Percentiles rank a stretch among this genome's conserved stretches.
These are phyloP conservation scores for Leccinum griseonigrum DNA, from an alignment of 1,284 basidiomycete species.

Conservation along the genomic window DNA sequence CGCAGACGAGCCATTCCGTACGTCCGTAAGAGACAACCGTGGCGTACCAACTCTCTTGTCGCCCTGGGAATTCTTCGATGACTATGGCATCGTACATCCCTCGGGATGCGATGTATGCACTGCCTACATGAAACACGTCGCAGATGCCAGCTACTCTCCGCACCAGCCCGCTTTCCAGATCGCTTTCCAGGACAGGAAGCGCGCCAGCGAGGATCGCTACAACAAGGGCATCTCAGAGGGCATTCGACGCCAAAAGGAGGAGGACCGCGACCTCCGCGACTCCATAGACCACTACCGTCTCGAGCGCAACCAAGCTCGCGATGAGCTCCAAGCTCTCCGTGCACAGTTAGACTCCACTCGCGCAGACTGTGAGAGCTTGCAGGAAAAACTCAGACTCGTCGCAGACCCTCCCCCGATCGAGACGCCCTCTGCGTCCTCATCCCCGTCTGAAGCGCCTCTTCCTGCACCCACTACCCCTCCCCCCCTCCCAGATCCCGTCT, in stretches of 20 bases:
- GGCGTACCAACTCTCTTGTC: conserved; percentile 34
- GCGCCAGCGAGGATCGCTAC: conserved; percentile 31
- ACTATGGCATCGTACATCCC: conserved; percentile 43
- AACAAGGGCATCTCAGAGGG: conserved; percentile 33
- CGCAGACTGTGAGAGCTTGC: conserved; percentile 33
- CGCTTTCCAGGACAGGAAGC: conserved; percentile 40
- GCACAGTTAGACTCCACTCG: conserved; percentile 37
- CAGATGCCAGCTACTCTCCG: conserved; percentile 37
- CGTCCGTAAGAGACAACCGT: conserved; percentile 27
- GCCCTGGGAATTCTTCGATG: conserved; percentile 39
- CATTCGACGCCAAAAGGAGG: conserved; percentile 34
- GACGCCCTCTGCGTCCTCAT: background rate
- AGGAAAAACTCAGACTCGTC: conserved; percentile 23
- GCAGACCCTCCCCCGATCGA: conserved; percentile 8
- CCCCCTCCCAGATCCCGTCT: background rate
- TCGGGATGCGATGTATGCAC: conserved; percentile 39
- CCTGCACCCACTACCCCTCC: too few species aligned
- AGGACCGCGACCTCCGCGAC: conserved; percentile 32
- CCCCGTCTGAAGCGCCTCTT: too few species aligned
- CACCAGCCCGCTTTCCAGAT: conserved; percentile 37
- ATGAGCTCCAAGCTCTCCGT: conserved; percentile 34
- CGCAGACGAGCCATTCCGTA: conserved; percentile 32
- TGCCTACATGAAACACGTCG: conserved; percentile 42
- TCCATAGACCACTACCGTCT: conserved; percentile 32
- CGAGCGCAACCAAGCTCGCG: conserved; percentile 34